Conservation (phyloP, 805 yeast species). For the Saccharomycopsis schoenii region DNA sequence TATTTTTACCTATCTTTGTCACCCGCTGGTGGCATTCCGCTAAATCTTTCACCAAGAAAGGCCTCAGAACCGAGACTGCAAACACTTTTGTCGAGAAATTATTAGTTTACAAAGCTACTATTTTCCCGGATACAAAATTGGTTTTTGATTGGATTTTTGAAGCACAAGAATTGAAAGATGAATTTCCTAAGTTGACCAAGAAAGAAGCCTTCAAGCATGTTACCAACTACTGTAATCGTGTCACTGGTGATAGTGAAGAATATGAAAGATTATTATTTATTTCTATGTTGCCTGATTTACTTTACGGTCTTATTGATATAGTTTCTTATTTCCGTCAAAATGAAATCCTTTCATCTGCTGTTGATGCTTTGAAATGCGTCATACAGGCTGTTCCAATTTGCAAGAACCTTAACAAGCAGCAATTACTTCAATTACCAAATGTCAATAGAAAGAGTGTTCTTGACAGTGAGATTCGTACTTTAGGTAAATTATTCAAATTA, state of each 20-base stretch:
- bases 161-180: conserved; percentile 51
- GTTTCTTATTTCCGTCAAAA: conserved; percentile 69
- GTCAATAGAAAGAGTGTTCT: conserved; percentile 42
- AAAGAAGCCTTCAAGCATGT: conserved; percentile 44
- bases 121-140: conserved; percentile 47
- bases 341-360: conserved; percentile 49
- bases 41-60: conserved; percentile 69
- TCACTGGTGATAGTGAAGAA: conserved; percentile 27
- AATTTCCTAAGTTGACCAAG: conserved; percentile 31
- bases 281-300: conserved; percentile 51
- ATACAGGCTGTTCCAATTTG: conserved; percentile 62
- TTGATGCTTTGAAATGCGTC: conserved; percentile 60
- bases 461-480: conserved; percentile 39
- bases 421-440: conserved; percentile 73
- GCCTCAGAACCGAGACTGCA: conserved; percentile 80
- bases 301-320: conserved; percentile 69
- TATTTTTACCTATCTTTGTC: conserved; percentile 70
- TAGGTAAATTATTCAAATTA: conserved; percentile 60
- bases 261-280: conserved; percentile 45
- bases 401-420: conserved; percentile 39
- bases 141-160: conserved; percentile 44
- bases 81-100: conserved; percentile 59
- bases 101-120: conserved; percentile 64
- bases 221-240: conserved; percentile 49
- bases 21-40: conserved; percentile 87